phyloP scores from a whole-genome alignment of 768 basidiomycete species.

The Mycena rosella region DNA sequence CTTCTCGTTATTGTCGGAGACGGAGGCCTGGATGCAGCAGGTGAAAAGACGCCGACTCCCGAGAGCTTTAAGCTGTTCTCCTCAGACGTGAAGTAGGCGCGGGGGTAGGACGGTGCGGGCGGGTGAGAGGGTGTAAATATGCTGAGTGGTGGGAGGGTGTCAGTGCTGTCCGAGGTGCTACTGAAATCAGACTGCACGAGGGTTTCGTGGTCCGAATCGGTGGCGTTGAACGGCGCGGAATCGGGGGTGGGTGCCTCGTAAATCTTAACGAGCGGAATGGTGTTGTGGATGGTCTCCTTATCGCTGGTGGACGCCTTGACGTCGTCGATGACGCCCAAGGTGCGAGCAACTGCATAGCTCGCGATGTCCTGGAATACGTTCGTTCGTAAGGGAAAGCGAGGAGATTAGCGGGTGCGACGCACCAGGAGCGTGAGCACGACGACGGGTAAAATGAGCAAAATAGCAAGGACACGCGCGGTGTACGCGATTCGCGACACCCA shows the following conservation, averaged over 20 bases:
- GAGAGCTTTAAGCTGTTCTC: slow-evolving; percentile 67
- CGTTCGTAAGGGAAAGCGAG: background rate
- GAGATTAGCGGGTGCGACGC: slow-evolving; percentile 43
- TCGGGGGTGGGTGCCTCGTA: slow-evolving; percentile 40
- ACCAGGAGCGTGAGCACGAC: slow-evolving; percentile 68
- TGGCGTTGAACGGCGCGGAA: slow-evolving; percentile 40
- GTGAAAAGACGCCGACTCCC: slow-evolving; percentile 82
- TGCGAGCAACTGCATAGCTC: slow-evolving; percentile 87
- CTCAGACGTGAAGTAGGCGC: slow-evolving; percentile 66
- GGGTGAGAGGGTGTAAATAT: slow-evolving; percentile 45
- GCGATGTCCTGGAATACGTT: slow-evolving; percentile 71
- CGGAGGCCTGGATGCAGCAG: slow-evolving; percentile 73
- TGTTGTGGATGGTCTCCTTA: slow-evolving; percentile 54
- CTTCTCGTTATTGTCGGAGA: slow-evolving; percentile 70
- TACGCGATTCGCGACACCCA: slow-evolving; percentile 77
- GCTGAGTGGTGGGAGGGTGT: slow-evolving; percentile 32
- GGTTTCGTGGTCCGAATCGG: slow-evolving; percentile 45
- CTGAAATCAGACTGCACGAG: slow-evolving; percentile 17
- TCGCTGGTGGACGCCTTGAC: slow-evolving; percentile 82
- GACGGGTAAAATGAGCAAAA: slow-evolving; percentile 73
- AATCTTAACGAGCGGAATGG: slow-evolving; percentile 50
- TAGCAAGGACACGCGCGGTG: slow-evolving; percentile 73
- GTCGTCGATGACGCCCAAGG: slow-evolving; percentile 81
- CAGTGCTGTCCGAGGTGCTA: no score
- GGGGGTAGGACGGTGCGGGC: slow-evolving; percentile 51